These are phyloP conservation scores for Sporothrix inflata DNA, from an alignment of 2,329 filamentous ascomycete species.

Conservation along the genomic window DNA sequence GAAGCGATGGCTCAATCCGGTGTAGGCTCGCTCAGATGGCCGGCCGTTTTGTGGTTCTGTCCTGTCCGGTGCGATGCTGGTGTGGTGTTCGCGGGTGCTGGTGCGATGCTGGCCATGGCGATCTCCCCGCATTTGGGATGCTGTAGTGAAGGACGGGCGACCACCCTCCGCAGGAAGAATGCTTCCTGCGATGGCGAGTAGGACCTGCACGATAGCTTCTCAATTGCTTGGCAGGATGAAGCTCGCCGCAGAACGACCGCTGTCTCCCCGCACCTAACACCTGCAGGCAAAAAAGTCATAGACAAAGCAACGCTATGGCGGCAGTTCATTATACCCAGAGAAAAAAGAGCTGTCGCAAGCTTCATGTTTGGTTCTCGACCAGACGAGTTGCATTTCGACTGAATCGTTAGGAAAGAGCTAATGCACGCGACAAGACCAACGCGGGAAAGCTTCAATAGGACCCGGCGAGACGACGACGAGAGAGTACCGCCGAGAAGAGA, in stretches of 20 bases:
- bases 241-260: background rate
- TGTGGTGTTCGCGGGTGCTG: background rate
- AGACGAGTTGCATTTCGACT: no score
- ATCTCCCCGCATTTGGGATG: background rate
- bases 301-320: no score
- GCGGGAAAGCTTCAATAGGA: no score
- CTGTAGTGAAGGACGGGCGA: background rate
- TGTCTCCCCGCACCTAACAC: no score
- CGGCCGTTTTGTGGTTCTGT: background rate
- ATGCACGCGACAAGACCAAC: no score
- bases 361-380: no score
- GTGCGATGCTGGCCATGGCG: background rate
- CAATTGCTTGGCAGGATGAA: background rate
- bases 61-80: background rate
- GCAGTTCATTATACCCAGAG: no score
- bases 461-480: no score
- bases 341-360: no score
- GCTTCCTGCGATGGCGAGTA: background rate
- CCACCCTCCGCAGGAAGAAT: background rate
- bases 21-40: background rate
- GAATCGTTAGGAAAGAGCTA: no score
- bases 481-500: no score
- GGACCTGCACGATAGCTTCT: conserved; percentile 3
- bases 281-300: no score
- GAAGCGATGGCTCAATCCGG: background rate